Evolutionary conservation across 2,329 filamentous ascomycete species (phyloP).

Genomic region (Fusarium sp.): DNA sequence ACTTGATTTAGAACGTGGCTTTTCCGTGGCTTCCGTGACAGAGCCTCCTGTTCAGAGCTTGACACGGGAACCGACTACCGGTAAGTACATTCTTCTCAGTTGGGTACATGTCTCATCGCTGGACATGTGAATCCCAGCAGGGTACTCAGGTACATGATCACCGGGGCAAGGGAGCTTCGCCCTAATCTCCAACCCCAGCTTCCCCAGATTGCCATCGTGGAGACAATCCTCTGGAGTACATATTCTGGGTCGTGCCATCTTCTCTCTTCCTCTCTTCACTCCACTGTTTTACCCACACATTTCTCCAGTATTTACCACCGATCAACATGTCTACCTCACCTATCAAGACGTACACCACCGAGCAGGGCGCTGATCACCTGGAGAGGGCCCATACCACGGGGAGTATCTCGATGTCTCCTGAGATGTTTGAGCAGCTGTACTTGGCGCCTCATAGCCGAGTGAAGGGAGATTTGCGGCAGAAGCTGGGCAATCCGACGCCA

Average conservation of each 20-base stretch:
- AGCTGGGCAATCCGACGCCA: background rate
- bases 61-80: background rate
- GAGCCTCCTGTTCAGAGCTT: background rate
- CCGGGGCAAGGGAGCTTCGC: background rate
- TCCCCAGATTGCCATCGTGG: background rate
- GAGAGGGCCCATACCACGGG: background rate
- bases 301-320: background rate
- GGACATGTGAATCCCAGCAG: background rate
- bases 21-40: background rate
- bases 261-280: background rate
- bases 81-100: accelerated
- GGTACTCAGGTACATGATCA: background rate
- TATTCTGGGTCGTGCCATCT: background rate
- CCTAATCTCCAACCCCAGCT: background rate
- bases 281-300: background rate
- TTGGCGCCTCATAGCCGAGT: background rate
- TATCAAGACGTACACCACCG: background rate
- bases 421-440: background rate
- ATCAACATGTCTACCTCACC: background rate
- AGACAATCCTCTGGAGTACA: background rate
- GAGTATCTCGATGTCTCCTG: background rate
- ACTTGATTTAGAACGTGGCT: background rate
- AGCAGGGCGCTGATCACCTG: background rate
- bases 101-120: background rate
- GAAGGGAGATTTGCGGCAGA: background rate